Percentiles rank a stretch among this genome's conserved stretches.
Evolutionary conservation across 2,329 filamentous ascomycete species (phyloP).

Genomic region (Periconia macrospinosa): DNA sequence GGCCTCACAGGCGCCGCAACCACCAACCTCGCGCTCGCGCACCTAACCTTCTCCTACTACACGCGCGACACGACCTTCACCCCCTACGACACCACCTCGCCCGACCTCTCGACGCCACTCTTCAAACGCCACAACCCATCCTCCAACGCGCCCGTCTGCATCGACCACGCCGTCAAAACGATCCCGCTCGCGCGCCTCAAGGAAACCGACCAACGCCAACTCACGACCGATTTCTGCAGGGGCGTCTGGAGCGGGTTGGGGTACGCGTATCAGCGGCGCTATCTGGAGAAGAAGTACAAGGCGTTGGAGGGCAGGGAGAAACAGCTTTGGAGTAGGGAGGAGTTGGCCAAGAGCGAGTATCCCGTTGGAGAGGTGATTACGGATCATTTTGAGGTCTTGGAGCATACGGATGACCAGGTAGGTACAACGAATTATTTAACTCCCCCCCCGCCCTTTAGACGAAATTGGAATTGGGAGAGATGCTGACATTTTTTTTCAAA

Average conservation of each 20-base stretch:
- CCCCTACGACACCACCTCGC: conserved; percentile 32
- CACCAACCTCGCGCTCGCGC: conserved; percentile 35
- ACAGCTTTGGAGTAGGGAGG: conserved; percentile 39
- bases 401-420: conserved; percentile 40
- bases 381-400: conserved; percentile 47
- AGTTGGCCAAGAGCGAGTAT: conserved; percentile 38
- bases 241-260: conserved; percentile 42
- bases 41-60: conserved; percentile 38
- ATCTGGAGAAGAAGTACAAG: conserved; percentile 40
- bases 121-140: conserved; percentile 35
- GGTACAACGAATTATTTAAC: background rate
- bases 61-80: conserved; percentile 41
- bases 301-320: conserved; percentile 31
- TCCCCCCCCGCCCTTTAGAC: background rate
- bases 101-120: conserved; percentile 27
- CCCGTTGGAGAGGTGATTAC: conserved; percentile 39
- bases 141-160: conserved; percentile 35
- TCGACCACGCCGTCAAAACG: conserved; percentile 41
- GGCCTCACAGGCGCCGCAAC: conserved; percentile 34
- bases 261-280: conserved; percentile 39
- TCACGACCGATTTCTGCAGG: conserved; percentile 43
- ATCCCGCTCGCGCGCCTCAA: conserved; percentile 39
- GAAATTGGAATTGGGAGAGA: background rate
- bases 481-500: conserved; percentile 15
- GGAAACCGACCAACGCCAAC: conserved; percentile 27